Base-by-base conservation (phyloP, 148 eudicot species). In the Persicaria tinctoria region DNA sequence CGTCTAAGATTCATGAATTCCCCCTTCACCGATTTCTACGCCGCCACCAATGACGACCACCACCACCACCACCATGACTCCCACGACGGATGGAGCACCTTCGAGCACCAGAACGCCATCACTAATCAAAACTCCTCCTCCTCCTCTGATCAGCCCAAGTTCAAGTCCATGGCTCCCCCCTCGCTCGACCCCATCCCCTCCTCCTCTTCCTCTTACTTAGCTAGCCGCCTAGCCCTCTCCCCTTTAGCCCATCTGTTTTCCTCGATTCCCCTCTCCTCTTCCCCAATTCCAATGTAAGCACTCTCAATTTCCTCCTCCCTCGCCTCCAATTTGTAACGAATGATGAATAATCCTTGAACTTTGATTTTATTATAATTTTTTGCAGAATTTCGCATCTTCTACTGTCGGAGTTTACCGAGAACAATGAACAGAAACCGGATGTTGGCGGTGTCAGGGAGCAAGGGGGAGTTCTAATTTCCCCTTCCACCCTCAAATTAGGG, bases 351-450 rank as follows among this genome's bases (percentile, higher is more conserved):
- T 20, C 23, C 23, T 20, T 20, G 23, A 20, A 20, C 23, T 20
- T 20, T 20, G 23, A 20, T 20, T 20, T 20, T 20, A 20, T 20
- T 20, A 0, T 20, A 20, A 80, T 3, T 63, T 72, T 68, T n/a
- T 73, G 73, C 78, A 89, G 93, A 81, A 78, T 82, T 80, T 81
- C 76, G 85, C 86, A 54, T 85, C 97, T 80, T 91, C 97, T 70
- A 87, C 89, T 3, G 77, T 84, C 64, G 97, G 89, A n/a, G n/a
- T n/a, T n/a, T n/a, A n/a, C n/a, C n/a, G n/a, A n/a, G n/a, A n/a
- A n/a, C n/a, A n/a, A n/a, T n/a, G n/a, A n/a, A n/a, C n/a, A n/a
- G n/a, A n/a, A n/a, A n/a, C n/a, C n/a, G n/a, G n/a, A n/a, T n/a
- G n/a, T n/a, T n/a, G n/a, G n/a, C n/a, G n/a, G n/a, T n/a, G n/a